Evolutionary conservation across 257 asterid genomes (phyloP).

Genomic region (Forsythia viridissima): DNA sequence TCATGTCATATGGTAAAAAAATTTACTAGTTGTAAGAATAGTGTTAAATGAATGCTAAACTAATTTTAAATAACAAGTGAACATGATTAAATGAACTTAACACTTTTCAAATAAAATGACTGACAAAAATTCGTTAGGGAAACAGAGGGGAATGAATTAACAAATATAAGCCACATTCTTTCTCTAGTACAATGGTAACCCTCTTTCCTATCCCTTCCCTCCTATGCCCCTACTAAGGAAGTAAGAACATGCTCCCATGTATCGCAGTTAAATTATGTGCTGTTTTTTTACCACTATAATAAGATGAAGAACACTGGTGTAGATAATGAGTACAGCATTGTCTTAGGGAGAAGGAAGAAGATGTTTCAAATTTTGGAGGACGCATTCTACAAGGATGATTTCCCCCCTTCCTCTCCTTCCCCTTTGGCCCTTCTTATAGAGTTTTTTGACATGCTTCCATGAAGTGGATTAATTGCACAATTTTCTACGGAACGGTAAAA

Average conservation of each 20-base stretch:
- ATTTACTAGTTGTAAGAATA: no score
- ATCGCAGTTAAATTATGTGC: background rate
- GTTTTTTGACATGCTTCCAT: background rate
- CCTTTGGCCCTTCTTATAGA: no score
- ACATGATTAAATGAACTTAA: background rate
- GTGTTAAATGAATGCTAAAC: background rate
- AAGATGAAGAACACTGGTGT: background rate
- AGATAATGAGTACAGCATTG: background rate
- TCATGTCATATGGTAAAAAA: background rate
- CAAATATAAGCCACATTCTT: background rate
- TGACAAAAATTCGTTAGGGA: background rate
- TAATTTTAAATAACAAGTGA: background rate
- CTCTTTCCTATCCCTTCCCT: background rate
- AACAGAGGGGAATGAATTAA: no score
- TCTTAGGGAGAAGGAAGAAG: background rate
- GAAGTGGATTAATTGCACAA: background rate
- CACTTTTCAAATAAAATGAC: background rate
- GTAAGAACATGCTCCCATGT: background rate
- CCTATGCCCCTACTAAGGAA: background rate
- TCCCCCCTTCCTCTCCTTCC: no score
- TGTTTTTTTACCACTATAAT: background rate
- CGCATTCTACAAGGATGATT: no score
- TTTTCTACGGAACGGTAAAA: background rate
- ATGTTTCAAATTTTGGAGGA: no score
- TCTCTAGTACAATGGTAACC: background rate